phyloP scores from a whole-genome alignment of 768 basidiomycete genomes.

The Scleroderma bovista region DNA sequence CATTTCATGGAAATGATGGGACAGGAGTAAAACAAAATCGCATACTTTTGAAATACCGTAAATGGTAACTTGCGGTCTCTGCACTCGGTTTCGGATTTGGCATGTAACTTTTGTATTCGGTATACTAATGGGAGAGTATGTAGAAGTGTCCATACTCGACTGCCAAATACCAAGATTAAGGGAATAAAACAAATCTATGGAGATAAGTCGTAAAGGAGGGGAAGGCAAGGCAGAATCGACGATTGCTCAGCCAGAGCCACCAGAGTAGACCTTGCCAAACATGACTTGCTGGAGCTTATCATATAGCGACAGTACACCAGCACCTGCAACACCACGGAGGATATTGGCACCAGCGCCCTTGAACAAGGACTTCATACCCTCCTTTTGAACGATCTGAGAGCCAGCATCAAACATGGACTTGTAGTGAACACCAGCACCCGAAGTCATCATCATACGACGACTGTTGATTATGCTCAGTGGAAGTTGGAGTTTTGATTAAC shows the following conservation, averaged over 20 bases:
- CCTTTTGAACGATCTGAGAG: slow-evolving; percentile 90
- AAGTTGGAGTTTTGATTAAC: not conserved
- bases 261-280: slow-evolving; percentile 99
- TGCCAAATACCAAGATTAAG: slow-evolving; percentile 15
- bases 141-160: slow-evolving; percentile 14
- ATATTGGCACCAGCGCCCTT: slow-evolving; percentile 97
- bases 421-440: slow-evolving; percentile 93
- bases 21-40: too few species aligned
- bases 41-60: too few species aligned
- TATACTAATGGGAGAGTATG: slow-evolving; percentile 23
- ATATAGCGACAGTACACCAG: slow-evolving; percentile 98
- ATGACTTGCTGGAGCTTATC: slow-evolving; percentile 95
- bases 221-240: slow-evolving; percentile 18
- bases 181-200: slow-evolving; percentile 31
- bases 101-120: slow-evolving; percentile 11
- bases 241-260: slow-evolving; percentile 47
- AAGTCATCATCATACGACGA: slow-evolving; percentile 99
- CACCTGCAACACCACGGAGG: slow-evolving; percentile 99
- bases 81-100: not conserved
- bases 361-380: slow-evolving; percentile 94
- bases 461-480: slow-evolving; percentile 39
- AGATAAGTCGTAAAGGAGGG: slow-evolving; percentile 27
- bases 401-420: slow-evolving; percentile 99
- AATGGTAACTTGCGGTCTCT: not conserved
- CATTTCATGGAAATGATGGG: slow-evolving; percentile 10